Evolutionary conservation across 208 protist species (phyloP).

Genomic region (Trypanosoma brucei): DNA sequence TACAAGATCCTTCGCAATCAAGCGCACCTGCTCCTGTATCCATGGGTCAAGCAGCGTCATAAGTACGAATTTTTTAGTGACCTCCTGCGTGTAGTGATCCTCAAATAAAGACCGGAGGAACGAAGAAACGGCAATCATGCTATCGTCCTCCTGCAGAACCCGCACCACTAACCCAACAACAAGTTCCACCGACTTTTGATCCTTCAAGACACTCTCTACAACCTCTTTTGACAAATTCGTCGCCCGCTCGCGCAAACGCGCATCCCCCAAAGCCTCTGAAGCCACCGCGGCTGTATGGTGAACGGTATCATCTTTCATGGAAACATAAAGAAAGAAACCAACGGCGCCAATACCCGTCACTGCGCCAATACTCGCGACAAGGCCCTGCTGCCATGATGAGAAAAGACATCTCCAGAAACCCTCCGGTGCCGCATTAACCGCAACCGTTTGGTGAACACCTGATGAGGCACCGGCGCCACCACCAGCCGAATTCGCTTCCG

Average conservation of each 20-base stretch:
- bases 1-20: conserved; percentile 72
- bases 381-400: conserved; percentile 81
- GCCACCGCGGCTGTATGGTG: conserved; percentile 87
- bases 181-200: conserved; percentile 62
- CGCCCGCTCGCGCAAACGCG: conserved; percentile 54
- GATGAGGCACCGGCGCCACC: too few species aligned
- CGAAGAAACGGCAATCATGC: conserved; percentile 73
- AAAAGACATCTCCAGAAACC: conserved; percentile 43
- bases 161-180: conserved; percentile 54
- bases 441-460: neutral
- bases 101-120: conserved; percentile 82
- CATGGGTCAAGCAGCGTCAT: conserved; percentile 76
- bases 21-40: conserved; percentile 79
- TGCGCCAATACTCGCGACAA: conserved; percentile 79
- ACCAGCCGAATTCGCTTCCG: too few species aligned
- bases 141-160: conserved; percentile 70
- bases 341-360: conserved; percentile 83
- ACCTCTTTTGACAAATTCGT: conserved; percentile 81
- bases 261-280: conserved; percentile 73
- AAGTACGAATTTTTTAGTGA: conserved; percentile 89
- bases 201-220: conserved; percentile 63
- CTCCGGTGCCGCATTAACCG: conserved; percentile 4
- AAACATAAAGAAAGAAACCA: conserved; percentile 71
- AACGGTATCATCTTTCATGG: conserved; percentile 85
- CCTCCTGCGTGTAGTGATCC: conserved; percentile 89